Base-by-base conservation (phyloP, 2,329 filamentous ascomycete species). In the Bipolaris oryzae region DNA sequence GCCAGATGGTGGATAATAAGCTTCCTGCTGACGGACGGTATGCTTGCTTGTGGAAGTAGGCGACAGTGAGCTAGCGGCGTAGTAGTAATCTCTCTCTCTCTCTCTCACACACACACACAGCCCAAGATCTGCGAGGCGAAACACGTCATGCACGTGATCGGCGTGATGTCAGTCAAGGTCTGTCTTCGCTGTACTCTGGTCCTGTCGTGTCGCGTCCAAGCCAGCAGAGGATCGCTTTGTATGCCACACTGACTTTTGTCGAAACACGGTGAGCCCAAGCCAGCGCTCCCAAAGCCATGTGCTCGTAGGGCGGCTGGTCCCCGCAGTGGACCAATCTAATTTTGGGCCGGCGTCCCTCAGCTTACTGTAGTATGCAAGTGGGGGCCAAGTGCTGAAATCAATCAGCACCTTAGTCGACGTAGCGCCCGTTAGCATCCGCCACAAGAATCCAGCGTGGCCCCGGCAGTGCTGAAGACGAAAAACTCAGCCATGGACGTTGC, bases 111-210 rank as follows among this genome's bases (percentile, higher is more conserved):
- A n/a, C n/a, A n/a, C 33, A 51, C 54, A 52, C 53, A 44, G 53
- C 59, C 49, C 50, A 57, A 54, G 63, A 55, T 46, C 50, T 46
- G 33, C 50, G 34, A 34, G 52, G 47, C 33, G 51, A 57, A 55
- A 67, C 57, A 57, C 67, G 68, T 70, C 67, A 69, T 70, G 67
- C 64, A 64, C 64, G 58, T 61, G 66, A 61, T 60, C 48, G 50
- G 41, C 38, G 58, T 70, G 61, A 69, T 68, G 64, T 69, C 66
- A 66, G 60, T 50, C 31, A 35, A 37, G 50, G 37, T 16, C 25
- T 23, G 16, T n/a, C 16, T 48, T 41, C 45, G 25, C 52, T 37
- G 46, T 42, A 20, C 15, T 49, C 38, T 41, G 33, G 25, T 44
- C 42, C 28, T 23, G 11, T 15, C 13, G 20, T 41, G n/a, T 20